phyloP scores from a whole-genome alignment of 1,139 yeast genomes.

The Kodamaea ohmeri region DNA sequence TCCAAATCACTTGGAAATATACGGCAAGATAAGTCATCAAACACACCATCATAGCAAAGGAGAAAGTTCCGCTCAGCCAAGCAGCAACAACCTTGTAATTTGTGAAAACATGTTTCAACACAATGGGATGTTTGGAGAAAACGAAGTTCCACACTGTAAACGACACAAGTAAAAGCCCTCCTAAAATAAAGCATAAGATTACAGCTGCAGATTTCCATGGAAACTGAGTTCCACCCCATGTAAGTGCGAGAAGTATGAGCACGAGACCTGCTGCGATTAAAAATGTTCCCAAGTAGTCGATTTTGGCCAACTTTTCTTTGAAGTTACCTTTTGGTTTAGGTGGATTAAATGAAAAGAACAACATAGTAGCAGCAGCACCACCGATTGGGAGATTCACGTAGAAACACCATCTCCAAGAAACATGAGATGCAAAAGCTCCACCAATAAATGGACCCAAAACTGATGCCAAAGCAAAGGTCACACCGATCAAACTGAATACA shows the following conservation, averaged over 20 bases:
- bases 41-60: conserved; percentile 46
- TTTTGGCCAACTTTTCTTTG: conserved; percentile 35
- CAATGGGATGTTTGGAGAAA: conserved; percentile 44
- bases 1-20: conserved; percentile 54
- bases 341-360: conserved; percentile 27
- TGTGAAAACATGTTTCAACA: conserved; percentile 41
- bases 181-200: conserved; percentile 52
- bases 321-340: conserved; percentile 46
- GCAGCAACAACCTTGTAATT: conserved; percentile 40
- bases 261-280: conserved; percentile 42
- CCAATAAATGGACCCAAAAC: conserved; percentile 68
- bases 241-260: conserved; percentile 46
- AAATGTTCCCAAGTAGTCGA: conserved; percentile 51
- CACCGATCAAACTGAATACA: conserved; percentile 47
- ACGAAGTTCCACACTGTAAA: conserved; percentile 51
- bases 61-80: conserved; percentile 33
- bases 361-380: conserved; percentile 5
- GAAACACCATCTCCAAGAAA: conserved; percentile 79
- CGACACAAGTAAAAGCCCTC: conserved; percentile 41
- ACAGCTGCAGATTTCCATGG: conserved; percentile 57
- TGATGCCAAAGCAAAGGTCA: conserved; percentile 54
- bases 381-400: conserved; percentile 37
- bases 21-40: conserved; percentile 46
- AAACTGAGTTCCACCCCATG: conserved; percentile 49
- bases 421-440: conserved; percentile 60